phyloP scores from a whole-genome alignment of 495 filamentous ascomycete genomes.

The Aspergillus carlsbadensis region DNA sequence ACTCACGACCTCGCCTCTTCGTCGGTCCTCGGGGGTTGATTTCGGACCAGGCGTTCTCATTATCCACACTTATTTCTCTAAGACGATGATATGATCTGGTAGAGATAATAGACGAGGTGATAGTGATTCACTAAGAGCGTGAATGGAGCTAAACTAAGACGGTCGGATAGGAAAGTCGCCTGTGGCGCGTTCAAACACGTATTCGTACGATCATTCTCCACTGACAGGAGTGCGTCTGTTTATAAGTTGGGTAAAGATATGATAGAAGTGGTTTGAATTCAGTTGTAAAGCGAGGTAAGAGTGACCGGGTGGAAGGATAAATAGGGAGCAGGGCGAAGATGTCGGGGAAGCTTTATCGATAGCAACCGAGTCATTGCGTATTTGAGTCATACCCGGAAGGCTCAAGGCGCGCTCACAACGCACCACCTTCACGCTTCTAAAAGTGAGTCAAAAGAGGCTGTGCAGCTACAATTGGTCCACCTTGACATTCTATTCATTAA shows the following conservation, averaged over 20 bases:
- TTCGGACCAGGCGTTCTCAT: slow-evolving; percentile 48
- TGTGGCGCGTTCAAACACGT: slow-evolving; percentile 35
- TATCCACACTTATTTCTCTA: background rate
- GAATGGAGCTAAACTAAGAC: background rate
- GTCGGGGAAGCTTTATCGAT: slow-evolving; percentile 41
- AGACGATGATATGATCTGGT: background rate
- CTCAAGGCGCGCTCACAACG: no score
- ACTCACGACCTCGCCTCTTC: slow-evolving; percentile 80
- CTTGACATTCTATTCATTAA: background rate
- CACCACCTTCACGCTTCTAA: background rate
- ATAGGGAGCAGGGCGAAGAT: slow-evolving; percentile 6
- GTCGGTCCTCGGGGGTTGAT: slow-evolving; percentile 69
- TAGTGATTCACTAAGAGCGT: background rate
- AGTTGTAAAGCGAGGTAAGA: background rate
- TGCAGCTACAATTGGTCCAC: background rate
- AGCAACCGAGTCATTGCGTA: slow-evolving; percentile 13
- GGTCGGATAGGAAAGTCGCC: slow-evolving; percentile 26
- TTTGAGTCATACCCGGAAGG: slow-evolving; percentile 19
- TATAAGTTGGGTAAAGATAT: background rate
- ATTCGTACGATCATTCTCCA: slow-evolving; percentile 51
- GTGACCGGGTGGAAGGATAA: slow-evolving; percentile 6
- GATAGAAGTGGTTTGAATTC: background rate
- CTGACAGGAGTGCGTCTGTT: background rate
- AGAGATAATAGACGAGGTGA: background rate
- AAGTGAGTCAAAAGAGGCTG: slow-evolving; percentile 2